phyloP scores from a whole-genome alignment of 345 rosid genomes.

The Rhizophora mangle region DNA sequence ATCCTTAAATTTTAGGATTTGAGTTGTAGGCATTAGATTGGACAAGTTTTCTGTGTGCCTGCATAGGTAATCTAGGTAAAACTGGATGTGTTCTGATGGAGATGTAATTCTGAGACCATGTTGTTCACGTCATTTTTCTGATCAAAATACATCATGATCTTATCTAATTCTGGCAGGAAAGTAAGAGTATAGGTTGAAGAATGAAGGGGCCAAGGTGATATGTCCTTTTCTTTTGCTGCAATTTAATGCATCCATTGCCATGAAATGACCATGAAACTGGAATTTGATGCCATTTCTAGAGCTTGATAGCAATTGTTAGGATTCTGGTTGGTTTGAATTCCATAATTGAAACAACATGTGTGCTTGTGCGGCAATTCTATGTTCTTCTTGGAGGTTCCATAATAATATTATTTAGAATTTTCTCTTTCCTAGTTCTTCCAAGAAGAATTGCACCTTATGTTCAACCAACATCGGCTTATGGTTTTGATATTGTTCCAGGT shows the following conservation, averaged over 20 bases:
- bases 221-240: constrained; percentile 16
- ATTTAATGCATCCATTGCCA: background rate
- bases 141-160: constrained; percentile 2
- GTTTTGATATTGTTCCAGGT: constrained; percentile 49
- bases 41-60: background rate
- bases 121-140: background rate
- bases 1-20: background rate
- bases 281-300: background rate
- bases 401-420: background rate
- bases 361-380: too few relatives aligned
- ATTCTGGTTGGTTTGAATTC: too few relatives aligned
- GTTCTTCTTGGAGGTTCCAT: too few relatives aligned
- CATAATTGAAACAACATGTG: too few relatives aligned
- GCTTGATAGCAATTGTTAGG: too few relatives aligned
- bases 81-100: background rate
- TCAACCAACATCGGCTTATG: constrained; percentile 23
- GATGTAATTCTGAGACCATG: background rate
- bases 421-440: background rate
- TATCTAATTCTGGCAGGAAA: constrained; percentile 56
- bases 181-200: constrained; percentile 82
- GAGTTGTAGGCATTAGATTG: background rate
- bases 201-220: constrained; percentile 76
- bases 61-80: background rate
- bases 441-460: background rate
- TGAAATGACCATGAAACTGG: background rate